Percentiles rank a stretch among this genome's conserved stretches.
These are phyloP conservation scores for Crucibulum laeve DNA, from an alignment of 768 basidiomycete genomes.

Conservation along the genomic window DNA sequence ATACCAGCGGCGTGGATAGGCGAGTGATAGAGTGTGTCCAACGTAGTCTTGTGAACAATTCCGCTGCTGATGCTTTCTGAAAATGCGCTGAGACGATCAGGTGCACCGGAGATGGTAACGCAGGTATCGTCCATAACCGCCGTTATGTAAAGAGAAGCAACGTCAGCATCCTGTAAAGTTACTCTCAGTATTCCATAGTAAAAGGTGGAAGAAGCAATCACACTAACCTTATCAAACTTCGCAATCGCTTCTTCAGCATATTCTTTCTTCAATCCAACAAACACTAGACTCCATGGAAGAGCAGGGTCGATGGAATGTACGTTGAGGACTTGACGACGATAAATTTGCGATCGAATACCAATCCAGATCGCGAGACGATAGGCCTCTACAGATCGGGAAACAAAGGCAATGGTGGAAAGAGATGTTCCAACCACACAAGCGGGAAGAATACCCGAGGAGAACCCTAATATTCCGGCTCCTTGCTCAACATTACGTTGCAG, in stretches of 20 bases:
- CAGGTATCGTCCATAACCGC: constrained; percentile 43
- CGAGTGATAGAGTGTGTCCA: constrained; percentile 53
- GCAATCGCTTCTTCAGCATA: constrained; percentile 15
- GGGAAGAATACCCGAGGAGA: constrained; percentile 53
- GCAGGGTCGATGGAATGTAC: constrained; percentile 12
- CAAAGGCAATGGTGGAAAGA: constrained; percentile 29
- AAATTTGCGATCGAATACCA: constrained; percentile 37
- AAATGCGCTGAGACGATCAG: constrained; percentile 43
- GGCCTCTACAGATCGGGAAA: constrained; percentile 38
- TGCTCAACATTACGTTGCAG: constrained; percentile 29
- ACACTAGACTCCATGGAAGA: constrained; percentile 43
- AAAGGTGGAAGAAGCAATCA: background rate
- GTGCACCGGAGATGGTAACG: constrained; percentile 56
- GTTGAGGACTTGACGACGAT: constrained; percentile 15
- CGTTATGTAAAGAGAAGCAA: constrained; percentile 41
- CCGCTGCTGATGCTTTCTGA: constrained; percentile 25
- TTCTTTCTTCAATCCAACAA: constrained; percentile 23
- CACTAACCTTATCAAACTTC: constrained; percentile 20
- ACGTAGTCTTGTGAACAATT: constrained; percentile 36
- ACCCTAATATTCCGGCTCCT: constrained; percentile 38
- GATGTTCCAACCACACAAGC: constrained; percentile 50
- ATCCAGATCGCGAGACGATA: constrained; percentile 53
- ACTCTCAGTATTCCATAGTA: constrained; percentile 5
- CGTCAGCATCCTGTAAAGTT: constrained; percentile 8
- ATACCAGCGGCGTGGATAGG: constrained; percentile 23